phyloP scores from a whole-genome alignment of 768 basidiomycete species.

The Hygrocybe coccinea region DNA sequence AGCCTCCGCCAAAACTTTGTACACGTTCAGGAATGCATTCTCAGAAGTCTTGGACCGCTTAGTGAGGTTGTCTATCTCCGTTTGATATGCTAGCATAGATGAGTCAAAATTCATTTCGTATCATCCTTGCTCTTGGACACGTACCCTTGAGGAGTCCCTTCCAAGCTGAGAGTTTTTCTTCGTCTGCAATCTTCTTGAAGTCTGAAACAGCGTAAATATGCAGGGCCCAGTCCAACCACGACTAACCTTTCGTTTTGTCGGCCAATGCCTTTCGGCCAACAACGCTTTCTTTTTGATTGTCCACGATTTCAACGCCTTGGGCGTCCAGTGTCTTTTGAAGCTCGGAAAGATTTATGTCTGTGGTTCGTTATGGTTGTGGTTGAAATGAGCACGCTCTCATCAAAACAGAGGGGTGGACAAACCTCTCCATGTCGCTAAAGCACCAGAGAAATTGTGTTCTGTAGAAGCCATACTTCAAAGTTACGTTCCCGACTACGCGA shows the following conservation, averaged over 20 bases:
- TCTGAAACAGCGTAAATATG: conserved; percentile 45
- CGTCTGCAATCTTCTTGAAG: conserved; percentile 92
- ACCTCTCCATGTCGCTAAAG: conserved; percentile 91
- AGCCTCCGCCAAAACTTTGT: conserved; percentile 94
- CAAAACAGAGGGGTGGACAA: conserved; percentile 13
- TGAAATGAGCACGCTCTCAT: neutral
- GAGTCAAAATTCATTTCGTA: neutral
- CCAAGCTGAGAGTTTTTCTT: conserved; percentile 81
- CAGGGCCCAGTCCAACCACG: neutral
- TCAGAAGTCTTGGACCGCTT: conserved; percentile 89
- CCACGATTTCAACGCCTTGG: conserved; percentile 92
- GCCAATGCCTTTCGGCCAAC: conserved; percentile 90
- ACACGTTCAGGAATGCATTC: conserved; percentile 93
- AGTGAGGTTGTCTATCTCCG: conserved; percentile 93
- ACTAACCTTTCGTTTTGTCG: conserved; percentile 92
- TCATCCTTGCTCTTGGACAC: too few species aligned
- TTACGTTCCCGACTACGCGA: neutral
- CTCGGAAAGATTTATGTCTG: conserved; percentile 84
- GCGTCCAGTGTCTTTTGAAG: conserved; percentile 89
- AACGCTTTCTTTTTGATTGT: conserved; percentile 97
- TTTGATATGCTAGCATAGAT: conserved; percentile 71
- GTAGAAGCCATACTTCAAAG: neutral
- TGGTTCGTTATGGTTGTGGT: neutral
- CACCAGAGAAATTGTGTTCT: conserved; percentile 89
- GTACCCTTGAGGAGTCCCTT: conserved; percentile 85